These are phyloP conservation scores for Boletus semigastroideus DNA, from an alignment of 1,284 basidiomycete genomes.

Conservation along the genomic window DNA sequence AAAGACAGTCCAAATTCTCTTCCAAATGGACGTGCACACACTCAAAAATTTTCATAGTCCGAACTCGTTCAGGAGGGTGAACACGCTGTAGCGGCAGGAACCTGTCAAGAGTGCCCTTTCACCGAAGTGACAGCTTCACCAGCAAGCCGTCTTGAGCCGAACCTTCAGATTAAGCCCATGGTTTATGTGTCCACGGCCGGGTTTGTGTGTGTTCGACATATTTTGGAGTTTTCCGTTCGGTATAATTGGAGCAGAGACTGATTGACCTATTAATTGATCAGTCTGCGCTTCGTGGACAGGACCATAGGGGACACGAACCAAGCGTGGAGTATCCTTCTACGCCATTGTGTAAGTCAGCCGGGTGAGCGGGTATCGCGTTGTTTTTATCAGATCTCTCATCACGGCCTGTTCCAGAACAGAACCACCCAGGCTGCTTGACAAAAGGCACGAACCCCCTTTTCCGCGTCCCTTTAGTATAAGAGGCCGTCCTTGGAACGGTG, in stretches of 20 bases:
- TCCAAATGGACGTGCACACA: background rate
- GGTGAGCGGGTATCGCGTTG: background rate
- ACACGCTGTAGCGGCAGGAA: constrained; percentile 10
- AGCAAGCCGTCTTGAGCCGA: constrained; percentile 1
- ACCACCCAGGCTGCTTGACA: constrained; percentile 2
- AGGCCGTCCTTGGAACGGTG: constrained; percentile 9
- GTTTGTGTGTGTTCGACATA: constrained; percentile 6
- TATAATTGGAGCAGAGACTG: constrained; percentile 4
- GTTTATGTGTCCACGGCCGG: background rate
- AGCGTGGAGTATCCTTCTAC: constrained; percentile 13
- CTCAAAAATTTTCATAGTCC: constrained; percentile 14
- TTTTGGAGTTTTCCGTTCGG: constrained; percentile 4
- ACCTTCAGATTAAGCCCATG: background rate
- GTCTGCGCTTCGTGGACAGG: constrained; percentile 1
- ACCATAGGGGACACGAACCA: constrained; percentile 9
- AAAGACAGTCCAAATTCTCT: constrained; percentile 12
- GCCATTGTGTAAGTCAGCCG: background rate
- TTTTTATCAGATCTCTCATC: constrained; percentile 11
- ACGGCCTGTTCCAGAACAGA: constrained; percentile 3
- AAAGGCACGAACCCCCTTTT: background rate
- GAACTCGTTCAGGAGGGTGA: constrained; percentile 15
- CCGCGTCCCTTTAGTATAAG: constrained; percentile 17
- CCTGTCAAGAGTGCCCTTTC: constrained; percentile 1
- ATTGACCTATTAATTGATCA: constrained; percentile 15
- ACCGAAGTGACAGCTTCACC: background rate